phyloP scores from a whole-genome alignment of 306 rosid species.

The Arachis hypogaea region DNA sequence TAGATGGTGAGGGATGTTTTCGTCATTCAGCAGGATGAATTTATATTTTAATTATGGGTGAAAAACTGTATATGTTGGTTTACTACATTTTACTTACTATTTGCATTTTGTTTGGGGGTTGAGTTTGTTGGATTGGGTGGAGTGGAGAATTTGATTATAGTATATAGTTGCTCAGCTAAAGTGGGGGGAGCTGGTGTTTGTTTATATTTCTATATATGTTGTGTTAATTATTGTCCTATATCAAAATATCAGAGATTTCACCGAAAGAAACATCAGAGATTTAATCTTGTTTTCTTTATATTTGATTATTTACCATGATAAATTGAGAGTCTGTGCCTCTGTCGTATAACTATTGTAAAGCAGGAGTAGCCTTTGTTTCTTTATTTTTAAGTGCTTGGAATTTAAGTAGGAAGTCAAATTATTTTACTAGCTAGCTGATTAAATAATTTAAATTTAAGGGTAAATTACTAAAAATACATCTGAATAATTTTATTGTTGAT shows the following conservation, averaged over 20 bases:
- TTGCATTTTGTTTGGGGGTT: background rate
- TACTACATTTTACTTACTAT: background rate
- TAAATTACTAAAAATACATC: too few species aligned
- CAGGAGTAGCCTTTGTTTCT: too few species aligned
- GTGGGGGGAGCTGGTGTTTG: conserved; percentile 15
- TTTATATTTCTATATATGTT: background rate
- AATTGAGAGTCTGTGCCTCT: background rate
- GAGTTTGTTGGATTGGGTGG: conserved; percentile 37
- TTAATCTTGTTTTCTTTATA: too few species aligned
- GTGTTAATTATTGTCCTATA: background rate
- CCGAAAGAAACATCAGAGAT: too few species aligned
- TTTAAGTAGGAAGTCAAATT: too few species aligned
- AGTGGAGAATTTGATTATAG: conserved; percentile 5
- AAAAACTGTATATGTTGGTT: background rate
- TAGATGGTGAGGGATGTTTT: conserved; percentile 31
- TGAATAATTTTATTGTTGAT: too few species aligned
- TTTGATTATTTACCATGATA: too few species aligned
- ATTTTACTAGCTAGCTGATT: too few species aligned
- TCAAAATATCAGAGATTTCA: background rate
- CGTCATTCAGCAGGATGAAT: conserved; percentile 22
- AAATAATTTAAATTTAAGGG: too few species aligned
- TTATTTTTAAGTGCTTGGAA: too few species aligned
- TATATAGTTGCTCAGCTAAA: conserved; percentile 38
- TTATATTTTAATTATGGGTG: background rate
- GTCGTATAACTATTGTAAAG: too few species aligned